phyloP scores from a whole-genome alignment of 2,329 filamentous ascomycete genomes.

The Tolypocladium nubicola region DNA sequence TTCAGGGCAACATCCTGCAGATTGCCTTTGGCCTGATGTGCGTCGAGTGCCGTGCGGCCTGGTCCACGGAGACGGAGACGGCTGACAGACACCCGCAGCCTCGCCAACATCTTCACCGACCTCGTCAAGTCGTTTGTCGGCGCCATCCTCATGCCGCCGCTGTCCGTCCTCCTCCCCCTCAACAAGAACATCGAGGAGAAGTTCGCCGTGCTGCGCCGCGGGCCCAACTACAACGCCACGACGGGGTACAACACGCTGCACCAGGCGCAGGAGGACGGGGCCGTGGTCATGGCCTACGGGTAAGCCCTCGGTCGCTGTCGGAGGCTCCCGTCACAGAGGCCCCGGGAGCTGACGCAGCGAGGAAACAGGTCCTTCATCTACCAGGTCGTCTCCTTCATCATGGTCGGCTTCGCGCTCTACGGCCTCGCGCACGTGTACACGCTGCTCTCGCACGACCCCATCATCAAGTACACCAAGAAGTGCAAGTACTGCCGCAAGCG shows the following conservation, averaged over 20 bases:
- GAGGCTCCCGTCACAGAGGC: not conserved
- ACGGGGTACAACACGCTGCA: conserved; percentile 59
- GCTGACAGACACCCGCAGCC: conserved; percentile 26
- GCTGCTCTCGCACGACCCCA: conserved; percentile 48
- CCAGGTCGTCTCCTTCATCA: conserved; percentile 54
- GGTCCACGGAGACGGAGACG: not conserved
- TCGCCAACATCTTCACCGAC: conserved; percentile 60
- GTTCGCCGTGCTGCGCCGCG: conserved; percentile 53
- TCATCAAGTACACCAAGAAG: conserved; percentile 60
- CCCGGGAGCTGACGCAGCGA: not conserved
- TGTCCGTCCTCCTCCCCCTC: conserved; percentile 59
- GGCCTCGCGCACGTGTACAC: conserved; percentile 53
- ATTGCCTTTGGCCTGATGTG: conserved; percentile 68
- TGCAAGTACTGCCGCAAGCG: conserved; percentile 57
- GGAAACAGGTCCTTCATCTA: conserved; percentile 45
- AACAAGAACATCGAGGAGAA: conserved; percentile 65
- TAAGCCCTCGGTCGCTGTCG: conserved; percentile 19
- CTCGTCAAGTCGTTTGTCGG: conserved; percentile 63
- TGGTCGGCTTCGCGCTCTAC: conserved; percentile 56
- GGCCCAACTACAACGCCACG: conserved; percentile 39
- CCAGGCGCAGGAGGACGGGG: conserved; percentile 60
- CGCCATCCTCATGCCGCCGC: conserved; percentile 57
- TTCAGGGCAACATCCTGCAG: conserved; percentile 65
- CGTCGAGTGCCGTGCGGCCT: conserved; percentile 8
- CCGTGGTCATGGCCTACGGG: conserved; percentile 63